A percentile compares a stretch with the other conserved stretches of the same genome.
phyloP scores from a whole-genome alignment of 306 rosid genomes.

The Amphicarpaea edgeworthii region DNA sequence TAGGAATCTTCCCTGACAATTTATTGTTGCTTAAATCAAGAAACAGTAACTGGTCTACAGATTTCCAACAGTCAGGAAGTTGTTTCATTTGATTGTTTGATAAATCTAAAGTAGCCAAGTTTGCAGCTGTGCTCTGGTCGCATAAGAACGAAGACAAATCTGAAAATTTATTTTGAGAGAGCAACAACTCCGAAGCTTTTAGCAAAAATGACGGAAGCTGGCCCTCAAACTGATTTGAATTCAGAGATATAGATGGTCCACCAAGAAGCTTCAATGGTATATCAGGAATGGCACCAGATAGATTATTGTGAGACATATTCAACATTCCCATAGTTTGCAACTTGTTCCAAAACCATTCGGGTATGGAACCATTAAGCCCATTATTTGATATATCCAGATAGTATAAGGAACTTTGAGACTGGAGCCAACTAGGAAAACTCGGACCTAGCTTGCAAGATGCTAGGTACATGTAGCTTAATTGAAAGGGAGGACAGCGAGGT shows the following conservation, averaged over 20 bases:
- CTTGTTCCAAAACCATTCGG: constrained; percentile 33
- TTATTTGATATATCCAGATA: not conserved
- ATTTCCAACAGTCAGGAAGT: constrained; percentile 12
- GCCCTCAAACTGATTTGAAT: constrained; percentile 33
- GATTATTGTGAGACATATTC: constrained; percentile 39
- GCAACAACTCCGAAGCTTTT: not conserved
- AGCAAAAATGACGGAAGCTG: not conserved
- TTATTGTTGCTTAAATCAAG: constrained; percentile 37
- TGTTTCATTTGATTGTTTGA: constrained; percentile 36
- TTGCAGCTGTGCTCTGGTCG: not conserved
- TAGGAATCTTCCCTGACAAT: constrained; percentile 23
- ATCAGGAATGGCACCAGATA: constrained; percentile 22
- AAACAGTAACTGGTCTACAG: not conserved
- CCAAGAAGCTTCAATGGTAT: not conserved
- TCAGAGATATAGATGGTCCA: not conserved
- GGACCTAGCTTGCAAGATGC: constrained; percentile 41
- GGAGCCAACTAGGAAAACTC: not conserved
- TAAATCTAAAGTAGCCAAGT: not conserved
- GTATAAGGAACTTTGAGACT: fast-evolving
- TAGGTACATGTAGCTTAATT: not conserved
- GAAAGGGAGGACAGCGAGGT: not conserved
- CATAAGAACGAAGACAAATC: constrained; percentile 1
- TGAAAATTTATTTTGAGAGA: not conserved
- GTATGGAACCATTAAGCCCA: not conserved
- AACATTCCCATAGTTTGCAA: fast-evolving